Conservation (phyloP, 129 eudicot genomes). For the Solidago caesia region DNA sequence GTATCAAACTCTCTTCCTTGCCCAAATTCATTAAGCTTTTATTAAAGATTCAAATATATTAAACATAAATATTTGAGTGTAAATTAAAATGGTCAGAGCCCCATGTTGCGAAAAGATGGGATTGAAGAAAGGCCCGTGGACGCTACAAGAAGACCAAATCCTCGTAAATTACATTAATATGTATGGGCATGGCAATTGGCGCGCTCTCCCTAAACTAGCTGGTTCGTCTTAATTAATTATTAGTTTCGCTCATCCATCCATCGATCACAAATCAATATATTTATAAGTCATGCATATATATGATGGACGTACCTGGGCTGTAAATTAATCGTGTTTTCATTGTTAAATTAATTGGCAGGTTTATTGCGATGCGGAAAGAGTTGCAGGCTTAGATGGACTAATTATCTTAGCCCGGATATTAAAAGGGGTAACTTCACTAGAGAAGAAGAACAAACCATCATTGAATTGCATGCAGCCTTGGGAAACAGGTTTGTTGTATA, state of each 20-base stretch:
- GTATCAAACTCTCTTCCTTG: too few relatives aligned
- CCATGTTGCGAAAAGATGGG: conserved; percentile 86
- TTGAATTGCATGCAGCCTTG: conserved; percentile 47
- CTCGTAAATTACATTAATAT: conserved; percentile 44
- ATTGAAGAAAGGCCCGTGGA: conserved; percentile 89
- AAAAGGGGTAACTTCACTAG: conserved; percentile 63
- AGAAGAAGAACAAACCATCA: conserved; percentile 70
- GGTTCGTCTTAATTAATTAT: conserved; percentile 20
- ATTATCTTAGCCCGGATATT: conserved; percentile 62
- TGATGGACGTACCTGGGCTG: too few relatives aligned
- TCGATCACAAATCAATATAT: too few relatives aligned
- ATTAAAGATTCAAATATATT: too few relatives aligned
- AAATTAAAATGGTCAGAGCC: conserved; percentile 56
- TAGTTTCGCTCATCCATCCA: too few relatives aligned
- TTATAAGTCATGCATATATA: too few relatives aligned
- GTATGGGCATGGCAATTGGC: conserved; percentile 75
- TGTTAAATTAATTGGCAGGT: conserved; percentile 34
- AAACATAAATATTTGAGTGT: too few relatives aligned
- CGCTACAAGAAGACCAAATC: conserved; percentile 56
- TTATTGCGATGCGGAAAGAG: conserved; percentile 72
- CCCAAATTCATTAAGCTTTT: too few relatives aligned
- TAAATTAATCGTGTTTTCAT: background rate
- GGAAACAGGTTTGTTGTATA: conserved; percentile 62
- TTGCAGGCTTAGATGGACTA: conserved; percentile 79
- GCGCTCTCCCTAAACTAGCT: conserved; percentile 76